These are phyloP conservation scores for Colletotrichum sp. DNA, from an alignment of 2,329 filamentous ascomycete species.

Conservation along the genomic window DNA sequence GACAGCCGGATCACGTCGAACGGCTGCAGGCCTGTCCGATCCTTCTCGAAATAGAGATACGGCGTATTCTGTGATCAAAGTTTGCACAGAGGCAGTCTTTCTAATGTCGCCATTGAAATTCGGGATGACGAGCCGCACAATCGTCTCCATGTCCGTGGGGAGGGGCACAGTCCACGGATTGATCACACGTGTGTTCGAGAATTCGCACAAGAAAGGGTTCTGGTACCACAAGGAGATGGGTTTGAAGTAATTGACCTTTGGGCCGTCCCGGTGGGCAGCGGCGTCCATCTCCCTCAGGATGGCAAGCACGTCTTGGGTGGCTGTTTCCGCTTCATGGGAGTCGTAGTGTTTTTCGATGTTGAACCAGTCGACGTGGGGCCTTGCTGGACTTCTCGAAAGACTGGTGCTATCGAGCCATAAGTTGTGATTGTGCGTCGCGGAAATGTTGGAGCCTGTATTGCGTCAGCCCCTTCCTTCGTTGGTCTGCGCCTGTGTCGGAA, in stretches of 20 bases:
- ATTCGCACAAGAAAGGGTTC: neutral
- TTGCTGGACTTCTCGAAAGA: neutral
- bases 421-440: neutral
- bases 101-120: neutral
- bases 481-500: neutral
- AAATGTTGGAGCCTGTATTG: neutral
- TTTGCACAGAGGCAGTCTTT: neutral
- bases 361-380: neutral
- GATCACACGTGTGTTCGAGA: fast-evolving
- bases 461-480: neutral
- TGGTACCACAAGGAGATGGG: neutral
- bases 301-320: neutral
- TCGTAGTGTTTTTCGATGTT: neutral
- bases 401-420: neutral
- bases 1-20: neutral
- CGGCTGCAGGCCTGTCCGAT: neutral
- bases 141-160: neutral
- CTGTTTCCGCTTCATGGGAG: neutral
- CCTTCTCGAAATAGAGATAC: neutral
- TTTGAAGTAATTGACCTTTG: neutral
- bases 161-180: neutral
- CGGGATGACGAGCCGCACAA: neutral
- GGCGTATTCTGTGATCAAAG: neutral
- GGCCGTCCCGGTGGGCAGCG: neutral
- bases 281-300: neutral